phyloP scores from a whole-genome alignment of 768 basidiomycete species.

The Rhodotorula paludigena region DNA sequence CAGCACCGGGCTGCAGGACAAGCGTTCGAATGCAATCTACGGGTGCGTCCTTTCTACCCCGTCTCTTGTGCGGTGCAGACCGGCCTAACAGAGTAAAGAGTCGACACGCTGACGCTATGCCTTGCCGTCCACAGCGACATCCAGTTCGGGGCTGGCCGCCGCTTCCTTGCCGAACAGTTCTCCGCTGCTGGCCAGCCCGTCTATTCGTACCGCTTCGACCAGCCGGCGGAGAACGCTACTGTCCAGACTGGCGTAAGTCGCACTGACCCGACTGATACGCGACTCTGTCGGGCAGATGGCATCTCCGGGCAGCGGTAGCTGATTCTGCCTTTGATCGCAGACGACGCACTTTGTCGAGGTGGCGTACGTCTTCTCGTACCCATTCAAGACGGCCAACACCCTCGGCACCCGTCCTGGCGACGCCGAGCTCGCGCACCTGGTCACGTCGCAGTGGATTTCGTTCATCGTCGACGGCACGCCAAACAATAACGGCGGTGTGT shows the following conservation, averaged over 20 bases:
- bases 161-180: constrained; percentile 9
- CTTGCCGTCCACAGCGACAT: neutral
- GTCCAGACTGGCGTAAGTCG: constrained; percentile 21
- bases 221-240: constrained; percentile 20
- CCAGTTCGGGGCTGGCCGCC: constrained; percentile 8
- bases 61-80: too few relatives aligned
- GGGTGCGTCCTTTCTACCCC: neutral
- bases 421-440: constrained; percentile 23
- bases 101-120: too few relatives aligned
- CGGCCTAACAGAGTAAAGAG: too few relatives aligned
- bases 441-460: constrained; percentile 26
- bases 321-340: neutral
- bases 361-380: constrained; percentile 20
- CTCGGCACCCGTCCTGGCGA: constrained; percentile 32
- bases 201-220: constrained; percentile 33
- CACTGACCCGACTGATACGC: too few relatives aligned
- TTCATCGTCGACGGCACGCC: constrained; percentile 32
- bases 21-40: constrained; percentile 16
- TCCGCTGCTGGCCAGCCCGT: constrained; percentile 7
- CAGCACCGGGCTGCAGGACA: constrained; percentile 37
- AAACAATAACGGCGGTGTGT: constrained; percentile 26
- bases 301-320: neutral
- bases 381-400: constrained; percentile 22
- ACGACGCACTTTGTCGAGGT: constrained; percentile 18
- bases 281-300: too few relatives aligned